phyloP scores from a whole-genome alignment of 2,329 filamentous ascomycete species.

The Penicillium polonicum region DNA sequence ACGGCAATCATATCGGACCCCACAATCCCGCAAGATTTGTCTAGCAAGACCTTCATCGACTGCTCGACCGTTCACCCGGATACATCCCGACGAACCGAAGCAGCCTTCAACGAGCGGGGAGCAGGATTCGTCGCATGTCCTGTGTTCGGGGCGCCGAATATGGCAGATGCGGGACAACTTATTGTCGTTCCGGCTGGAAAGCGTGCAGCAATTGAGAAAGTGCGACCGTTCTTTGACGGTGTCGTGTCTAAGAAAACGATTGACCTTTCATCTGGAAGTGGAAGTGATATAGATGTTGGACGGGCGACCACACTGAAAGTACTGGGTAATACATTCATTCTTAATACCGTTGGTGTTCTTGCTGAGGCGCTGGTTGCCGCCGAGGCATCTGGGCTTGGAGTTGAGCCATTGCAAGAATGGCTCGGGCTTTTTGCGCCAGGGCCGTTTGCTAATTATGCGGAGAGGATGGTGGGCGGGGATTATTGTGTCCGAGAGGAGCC shows the following conservation, averaged over 20 bases:
- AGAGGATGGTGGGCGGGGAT: slow-evolving; percentile 71
- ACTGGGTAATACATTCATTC: slow-evolving; percentile 80
- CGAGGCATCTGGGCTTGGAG: slow-evolving; percentile 76
- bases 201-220: slow-evolving; percentile 58
- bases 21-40: slow-evolving; percentile 45
- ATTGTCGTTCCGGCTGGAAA: slow-evolving; percentile 72
- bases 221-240: slow-evolving; percentile 68
- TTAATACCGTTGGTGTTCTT: slow-evolving; percentile 78
- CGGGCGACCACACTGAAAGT: slow-evolving; percentile 73
- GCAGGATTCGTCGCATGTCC: slow-evolving; percentile 74
- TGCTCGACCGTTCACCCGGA: slow-evolving; percentile 87
- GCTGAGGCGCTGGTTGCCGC: slow-evolving; percentile 76
- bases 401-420: slow-evolving; percentile 67
- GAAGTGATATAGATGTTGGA: slow-evolving; percentile 67
- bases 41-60: slow-evolving; percentile 78
- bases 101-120: slow-evolving; percentile 56
- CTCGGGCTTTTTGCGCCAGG: slow-evolving; percentile 73
- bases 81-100: slow-evolving; percentile 66
- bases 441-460: slow-evolving; percentile 70
- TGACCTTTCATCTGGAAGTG: slow-evolving; percentile 27
- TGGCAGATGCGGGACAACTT: slow-evolving; percentile 63
- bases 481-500: slow-evolving; percentile 74
- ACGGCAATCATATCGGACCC: slow-evolving; percentile 50
- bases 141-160: slow-evolving; percentile 45
- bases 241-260: slow-evolving; percentile 57